Evolutionary conservation across 2,329 filamentous ascomycete genomes (phyloP), one percentile per base, ranked within the genome.

Genomic region (Nigrospora oryzae): DNA sequence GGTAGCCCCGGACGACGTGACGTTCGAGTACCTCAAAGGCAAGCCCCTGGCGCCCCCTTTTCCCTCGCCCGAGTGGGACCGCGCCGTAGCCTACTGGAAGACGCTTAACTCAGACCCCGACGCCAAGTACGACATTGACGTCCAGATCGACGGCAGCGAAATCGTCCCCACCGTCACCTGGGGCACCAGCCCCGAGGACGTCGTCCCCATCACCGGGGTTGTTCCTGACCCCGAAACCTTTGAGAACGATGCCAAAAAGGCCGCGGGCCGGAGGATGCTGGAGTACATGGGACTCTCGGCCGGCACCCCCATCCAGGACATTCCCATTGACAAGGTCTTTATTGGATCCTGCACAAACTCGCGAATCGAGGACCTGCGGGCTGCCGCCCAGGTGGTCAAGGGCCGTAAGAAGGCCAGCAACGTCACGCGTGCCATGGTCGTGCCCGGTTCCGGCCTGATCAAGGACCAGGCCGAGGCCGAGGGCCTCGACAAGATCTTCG

Each of bases 291-390:
- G 93, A 33, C 75, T 98, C 44, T 84, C 77, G 6, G 73, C 91
- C 19, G 89, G 89, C 45, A 95, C 86, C 0, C 84, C 79, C 10
- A 93, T 98, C 83, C 81, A 95, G 63, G 89, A 97, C n/a, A 84
- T 98, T 53, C 68, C 74, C 28, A 69, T 97, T 44, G 93, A 98
- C 76, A 97, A 97, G 74, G 83, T 97, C 53, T 98, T 97, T 64
- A 96, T 97, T 56, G 93, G 93, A 38, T 95, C 89, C 11, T 98
- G 93, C 78, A 98, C 93, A 34, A 98, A 98, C 64, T 88, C 91
- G 13, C 82, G 93, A 59, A 96, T 98, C 51, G 93, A 97, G 68
- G 93, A 98, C 73, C 73, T 98, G 52, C 82, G 91, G 36, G 86
- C 86, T 30, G 93, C 91, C 11, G 89, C 93, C 36, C 76, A 81